These are phyloP conservation scores for Penicillium maclennaniae DNA, from an alignment of 495 filamentous ascomycete genomes.

Conservation along the genomic window DNA sequence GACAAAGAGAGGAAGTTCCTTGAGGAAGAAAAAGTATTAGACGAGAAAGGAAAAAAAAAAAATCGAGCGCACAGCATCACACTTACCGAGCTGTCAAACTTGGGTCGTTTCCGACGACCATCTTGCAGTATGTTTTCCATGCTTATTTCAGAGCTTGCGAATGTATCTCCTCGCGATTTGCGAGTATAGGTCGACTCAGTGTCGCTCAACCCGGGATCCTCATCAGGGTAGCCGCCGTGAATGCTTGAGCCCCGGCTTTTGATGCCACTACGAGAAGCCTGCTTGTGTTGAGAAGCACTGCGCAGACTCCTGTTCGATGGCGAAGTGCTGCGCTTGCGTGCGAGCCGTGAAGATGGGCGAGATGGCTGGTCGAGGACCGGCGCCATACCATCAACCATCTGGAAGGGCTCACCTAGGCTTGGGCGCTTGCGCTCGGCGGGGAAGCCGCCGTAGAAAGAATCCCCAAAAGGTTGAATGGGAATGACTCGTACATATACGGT, in stretches of 20 bases:
- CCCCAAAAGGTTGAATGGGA: conserved; percentile 50
- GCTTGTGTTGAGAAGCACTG: conserved; percentile 75
- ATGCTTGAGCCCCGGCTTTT: conserved; percentile 65
- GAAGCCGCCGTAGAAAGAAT: conserved; percentile 36
- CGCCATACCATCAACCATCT: conserved; percentile 51
- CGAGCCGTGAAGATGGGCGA: conserved; percentile 61
- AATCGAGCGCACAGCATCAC: conserved; percentile 5
- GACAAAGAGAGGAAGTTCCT: conserved; percentile 94
- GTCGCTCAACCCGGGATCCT: conserved; percentile 73
- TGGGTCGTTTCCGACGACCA: conserved; percentile 88
- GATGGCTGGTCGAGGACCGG: conserved; percentile 55
- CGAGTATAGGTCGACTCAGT: conserved; percentile 75
- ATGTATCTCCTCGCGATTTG: conserved; percentile 69
- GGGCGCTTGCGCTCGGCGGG: conserved; percentile 45
- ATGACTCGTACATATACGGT: conserved; percentile 84
- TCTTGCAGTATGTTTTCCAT: conserved; percentile 97
- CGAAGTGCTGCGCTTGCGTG: conserved; percentile 77
- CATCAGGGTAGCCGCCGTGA: conserved; percentile 61
- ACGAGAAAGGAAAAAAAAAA: conserved; percentile 10
- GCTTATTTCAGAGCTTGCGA: conserved; percentile 94
- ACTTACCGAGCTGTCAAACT: conserved; percentile 96
- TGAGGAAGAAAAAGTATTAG: conserved; percentile 16
- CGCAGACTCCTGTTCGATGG: conserved; percentile 74
- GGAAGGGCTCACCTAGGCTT: conserved; percentile 53
- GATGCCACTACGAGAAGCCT: conserved; percentile 55